phyloP scores from a whole-genome alignment of 495 filamentous ascomycete species.

The Mytilinidion resinicola region DNA sequence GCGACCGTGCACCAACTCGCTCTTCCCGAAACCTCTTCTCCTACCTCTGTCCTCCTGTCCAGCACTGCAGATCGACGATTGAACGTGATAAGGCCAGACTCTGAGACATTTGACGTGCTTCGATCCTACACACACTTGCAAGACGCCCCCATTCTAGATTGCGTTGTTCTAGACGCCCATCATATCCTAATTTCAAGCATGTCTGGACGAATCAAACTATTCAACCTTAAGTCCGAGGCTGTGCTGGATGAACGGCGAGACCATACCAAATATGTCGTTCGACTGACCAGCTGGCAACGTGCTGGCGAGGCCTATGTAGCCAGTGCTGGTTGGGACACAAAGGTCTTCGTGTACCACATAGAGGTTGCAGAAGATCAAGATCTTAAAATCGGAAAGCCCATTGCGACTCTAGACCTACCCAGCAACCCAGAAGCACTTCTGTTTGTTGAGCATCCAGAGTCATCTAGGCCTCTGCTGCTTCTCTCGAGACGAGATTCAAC shows the following conservation, averaged over 20 bases:
- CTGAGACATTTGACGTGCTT: constrained; percentile 28
- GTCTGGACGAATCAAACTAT: constrained; percentile 54
- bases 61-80: constrained; percentile 51
- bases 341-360: constrained; percentile 48
- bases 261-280: constrained; percentile 59
- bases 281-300: constrained; percentile 42
- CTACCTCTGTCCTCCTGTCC: constrained; percentile 34
- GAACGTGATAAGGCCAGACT: constrained; percentile 39
- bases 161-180: constrained; percentile 32
- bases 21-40: constrained; percentile 2
- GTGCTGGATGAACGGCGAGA: constrained; percentile 48
- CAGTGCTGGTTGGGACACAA: constrained; percentile 62
- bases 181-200: constrained; percentile 51
- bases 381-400: constrained; percentile 31
- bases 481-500: constrained; percentile 57
- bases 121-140: constrained; percentile 38
- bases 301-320: constrained; percentile 43
- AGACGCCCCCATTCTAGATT: constrained; percentile 56
- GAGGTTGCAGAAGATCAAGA: background rate
- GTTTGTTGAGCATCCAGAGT: constrained; percentile 48
- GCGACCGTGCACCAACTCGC: constrained; percentile 43
- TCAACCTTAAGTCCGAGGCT: constrained; percentile 34
- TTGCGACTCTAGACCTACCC: constrained; percentile 45
- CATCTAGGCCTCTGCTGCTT: constrained; percentile 44
- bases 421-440: constrained; percentile 58